Evolutionary conservation across 768 basidiomycete genomes (phyloP).

Genomic region (Leccinum longicurvipes): DNA sequence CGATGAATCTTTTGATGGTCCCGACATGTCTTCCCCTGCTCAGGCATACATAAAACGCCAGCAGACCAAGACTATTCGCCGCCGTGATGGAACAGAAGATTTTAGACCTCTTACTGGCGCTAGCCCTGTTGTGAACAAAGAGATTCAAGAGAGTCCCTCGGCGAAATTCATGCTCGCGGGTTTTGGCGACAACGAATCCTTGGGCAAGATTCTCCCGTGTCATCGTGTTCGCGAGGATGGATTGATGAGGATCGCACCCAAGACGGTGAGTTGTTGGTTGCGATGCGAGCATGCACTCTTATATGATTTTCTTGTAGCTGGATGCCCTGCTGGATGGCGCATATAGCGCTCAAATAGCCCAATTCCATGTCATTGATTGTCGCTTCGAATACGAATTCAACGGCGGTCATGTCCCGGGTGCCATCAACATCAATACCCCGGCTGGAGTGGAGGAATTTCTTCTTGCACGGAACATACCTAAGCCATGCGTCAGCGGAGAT

Average conservation of each 20-base stretch:
- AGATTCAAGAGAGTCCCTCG: conserved; percentile 55
- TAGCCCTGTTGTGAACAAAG: conserved; percentile 44
- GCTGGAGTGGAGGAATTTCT: conserved; percentile 77
- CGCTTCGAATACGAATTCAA: conserved; percentile 96
- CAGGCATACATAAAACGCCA: conserved; percentile 78
- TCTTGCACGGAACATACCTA: conserved; percentile 60
- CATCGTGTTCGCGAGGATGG: conserved; percentile 94
- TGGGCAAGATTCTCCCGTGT: conserved; percentile 93
- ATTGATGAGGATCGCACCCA: conserved; percentile 79
- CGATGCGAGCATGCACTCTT: neutral
- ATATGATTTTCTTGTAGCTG: conserved; percentile 46
- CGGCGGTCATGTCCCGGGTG: conserved; percentile 91
- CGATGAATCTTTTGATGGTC: conserved; percentile 48
- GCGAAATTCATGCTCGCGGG: conserved; percentile 58
- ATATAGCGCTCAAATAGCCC: conserved; percentile 60
- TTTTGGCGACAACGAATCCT: conserved; percentile 90
- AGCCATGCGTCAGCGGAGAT: conserved; percentile 74
- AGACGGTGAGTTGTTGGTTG: conserved; percentile 58
- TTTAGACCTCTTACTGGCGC: conserved; percentile 72
- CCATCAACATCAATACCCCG: conserved; percentile 87
- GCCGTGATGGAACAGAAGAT: conserved; percentile 81
- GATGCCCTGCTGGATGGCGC: conserved; percentile 73
- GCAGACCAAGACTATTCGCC: conserved; percentile 70
- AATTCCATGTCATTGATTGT: conserved; percentile 88
- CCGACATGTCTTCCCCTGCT: conserved; percentile 76